These are phyloP conservation scores for Boletus semigastroideus DNA, from an alignment of 1,284 basidiomycete species.

Conservation along the genomic window DNA sequence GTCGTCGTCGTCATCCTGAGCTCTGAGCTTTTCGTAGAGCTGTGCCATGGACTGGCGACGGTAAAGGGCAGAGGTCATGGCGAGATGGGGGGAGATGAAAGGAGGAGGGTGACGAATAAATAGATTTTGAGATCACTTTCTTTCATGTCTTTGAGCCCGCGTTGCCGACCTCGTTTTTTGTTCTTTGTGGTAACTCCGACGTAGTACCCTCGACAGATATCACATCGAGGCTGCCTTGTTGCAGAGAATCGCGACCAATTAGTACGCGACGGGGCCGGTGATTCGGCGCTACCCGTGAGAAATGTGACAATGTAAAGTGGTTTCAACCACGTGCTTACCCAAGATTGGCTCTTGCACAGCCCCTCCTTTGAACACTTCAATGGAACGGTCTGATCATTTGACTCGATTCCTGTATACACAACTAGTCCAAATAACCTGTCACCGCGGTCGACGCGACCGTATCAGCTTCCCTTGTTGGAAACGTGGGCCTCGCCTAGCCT, in stretches of 20 bases:
- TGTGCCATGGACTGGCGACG: conserved; percentile 37
- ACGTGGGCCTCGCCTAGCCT: conserved; percentile 54
- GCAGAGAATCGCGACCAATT: conserved; percentile 24
- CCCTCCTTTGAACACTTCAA: conserved; percentile 14
- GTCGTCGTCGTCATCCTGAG: conserved; percentile 36
- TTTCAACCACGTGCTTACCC: conserved; percentile 25
- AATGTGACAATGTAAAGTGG: conserved; percentile 32
- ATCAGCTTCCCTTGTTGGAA: conserved; percentile 76
- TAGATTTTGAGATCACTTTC: conserved; percentile 32
- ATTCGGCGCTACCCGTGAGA: conserved; percentile 25
- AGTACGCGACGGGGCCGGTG: conserved; percentile 12
- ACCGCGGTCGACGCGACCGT: conserved; percentile 54
- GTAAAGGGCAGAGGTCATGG: conserved; percentile 33
- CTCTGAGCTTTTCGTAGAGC: conserved; percentile 34
- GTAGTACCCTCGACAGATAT: conserved; percentile 32
- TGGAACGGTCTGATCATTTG: no score
- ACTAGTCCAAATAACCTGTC: conserved; percentile 10
- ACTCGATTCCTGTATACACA: conserved; percentile 19
- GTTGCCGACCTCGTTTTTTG: conserved; percentile 42
- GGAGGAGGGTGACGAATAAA: conserved; percentile 26
- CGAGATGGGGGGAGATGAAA: conserved; percentile 17
- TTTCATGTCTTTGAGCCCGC: conserved; percentile 39
- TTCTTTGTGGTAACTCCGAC: conserved; percentile 41
- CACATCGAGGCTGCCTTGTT: conserved; percentile 38
- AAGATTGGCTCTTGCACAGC: conserved; percentile 10